Conservation (phyloP, 2,329 filamentous ascomycete species). For the Colletotrichum sp. region DNA sequence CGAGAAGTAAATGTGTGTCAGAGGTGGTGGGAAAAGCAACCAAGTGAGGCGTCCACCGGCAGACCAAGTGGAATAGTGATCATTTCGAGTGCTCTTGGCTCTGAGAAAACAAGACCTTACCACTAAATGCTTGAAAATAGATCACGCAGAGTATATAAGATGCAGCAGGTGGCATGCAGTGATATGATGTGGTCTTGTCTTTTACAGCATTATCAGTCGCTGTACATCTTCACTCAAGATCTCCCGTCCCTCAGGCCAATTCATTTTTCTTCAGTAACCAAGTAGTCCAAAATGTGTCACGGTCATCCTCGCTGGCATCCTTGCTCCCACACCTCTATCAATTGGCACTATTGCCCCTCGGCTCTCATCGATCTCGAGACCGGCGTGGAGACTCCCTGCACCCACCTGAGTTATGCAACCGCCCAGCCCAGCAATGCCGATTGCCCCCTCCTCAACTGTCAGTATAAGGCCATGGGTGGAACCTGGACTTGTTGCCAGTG, state of each 20-base stretch:
- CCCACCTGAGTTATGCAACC: conserved; percentile 50
- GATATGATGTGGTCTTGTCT: neutral
- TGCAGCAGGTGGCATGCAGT: neutral
- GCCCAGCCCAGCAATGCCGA: conserved; percentile 46
- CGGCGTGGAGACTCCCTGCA: conserved; percentile 54
- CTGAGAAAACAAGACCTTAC: neutral
- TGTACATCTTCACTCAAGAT: neutral
- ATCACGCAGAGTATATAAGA: conserved; percentile 5
- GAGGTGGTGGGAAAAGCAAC: conserved; percentile 2
- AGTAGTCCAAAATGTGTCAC: conserved; percentile 52
- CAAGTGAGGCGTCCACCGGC: conserved; percentile 23
- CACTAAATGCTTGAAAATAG: neutral
- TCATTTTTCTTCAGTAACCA: neutral
- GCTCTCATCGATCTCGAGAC: conserved; percentile 53
- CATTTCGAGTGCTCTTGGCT: neutral
- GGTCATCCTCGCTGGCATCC: conserved; percentile 57
- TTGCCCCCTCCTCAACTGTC: conserved; percentile 57
- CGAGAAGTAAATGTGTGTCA: neutral
- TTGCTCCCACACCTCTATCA: conserved; percentile 59
- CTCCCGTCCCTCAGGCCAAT: too few species aligned
- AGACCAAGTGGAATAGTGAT: neutral
- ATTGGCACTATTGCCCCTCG: conserved; percentile 59
- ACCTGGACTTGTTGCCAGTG: conserved; percentile 62
- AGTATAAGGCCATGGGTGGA: conserved; percentile 53
- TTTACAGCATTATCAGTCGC: neutral